These are phyloP conservation scores for Detonula confervacea DNA, from an alignment of 352 stramenopile species.

Conservation along the genomic window DNA sequence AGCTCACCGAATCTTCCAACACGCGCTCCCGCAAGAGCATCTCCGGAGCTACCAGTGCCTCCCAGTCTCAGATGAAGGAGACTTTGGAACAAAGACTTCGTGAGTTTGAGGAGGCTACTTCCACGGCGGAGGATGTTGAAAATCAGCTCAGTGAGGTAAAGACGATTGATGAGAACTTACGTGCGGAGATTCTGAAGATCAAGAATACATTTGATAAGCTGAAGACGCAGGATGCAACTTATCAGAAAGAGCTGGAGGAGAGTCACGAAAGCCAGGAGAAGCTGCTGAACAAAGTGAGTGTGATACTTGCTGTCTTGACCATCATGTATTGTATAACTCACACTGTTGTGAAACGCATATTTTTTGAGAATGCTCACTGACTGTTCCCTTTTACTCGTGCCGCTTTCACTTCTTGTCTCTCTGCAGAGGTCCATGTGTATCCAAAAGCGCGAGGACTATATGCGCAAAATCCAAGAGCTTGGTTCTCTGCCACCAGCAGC, in stretches of 20 bases:
- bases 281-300: slow-evolving; percentile 79
- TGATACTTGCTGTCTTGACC: slow-evolving; percentile 9
- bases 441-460: slow-evolving; percentile 90
- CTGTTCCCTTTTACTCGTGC: no score
- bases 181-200: slow-evolving; percentile 55
- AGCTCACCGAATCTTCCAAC: slow-evolving; percentile 64
- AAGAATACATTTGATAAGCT: slow-evolving; percentile 65
- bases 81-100: slow-evolving; percentile 80
- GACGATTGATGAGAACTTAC: slow-evolving; percentile 54
- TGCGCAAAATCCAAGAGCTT: slow-evolving; percentile 96
- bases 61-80: slow-evolving; percentile 88
- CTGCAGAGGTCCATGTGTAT: slow-evolving; percentile 76
- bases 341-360: no score
- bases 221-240: slow-evolving; percentile 52
- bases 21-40: no score
- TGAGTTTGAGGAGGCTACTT: slow-evolving; percentile 88
- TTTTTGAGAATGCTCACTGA: no score
- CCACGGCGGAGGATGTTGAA: slow-evolving; percentile 64
- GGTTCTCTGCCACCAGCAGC: slow-evolving; percentile 92
- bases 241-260: slow-evolving; percentile 80
- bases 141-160: slow-evolving; percentile 65
- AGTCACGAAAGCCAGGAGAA: slow-evolving; percentile 80
- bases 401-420: slow-evolving; percentile 23
- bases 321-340: no score
- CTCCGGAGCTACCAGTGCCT: slow-evolving; percentile 10